A percentile compares a stretch with the other conserved stretches of the same genome.
Conservation (phyloP, 139 green algal species). For the Chlorella sp. region DNA sequence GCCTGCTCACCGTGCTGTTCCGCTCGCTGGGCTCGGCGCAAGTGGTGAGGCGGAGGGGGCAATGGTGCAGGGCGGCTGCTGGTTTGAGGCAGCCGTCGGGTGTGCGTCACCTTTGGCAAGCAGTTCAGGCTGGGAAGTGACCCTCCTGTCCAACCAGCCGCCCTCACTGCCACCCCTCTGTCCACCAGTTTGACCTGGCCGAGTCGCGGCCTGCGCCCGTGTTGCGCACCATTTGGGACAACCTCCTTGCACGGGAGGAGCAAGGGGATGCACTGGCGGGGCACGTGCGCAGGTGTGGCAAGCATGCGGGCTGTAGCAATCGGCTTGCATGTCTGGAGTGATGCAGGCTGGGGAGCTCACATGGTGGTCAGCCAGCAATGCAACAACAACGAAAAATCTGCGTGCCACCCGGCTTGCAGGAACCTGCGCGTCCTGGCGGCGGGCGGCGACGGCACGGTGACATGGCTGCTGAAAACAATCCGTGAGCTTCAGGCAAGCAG, state of each 20-base stretch:
- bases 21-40: conserved; percentile 71
- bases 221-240: conserved; percentile 72
- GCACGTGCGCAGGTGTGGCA: conserved; percentile 43
- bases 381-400: too few species aligned
- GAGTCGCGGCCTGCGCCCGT: conserved; percentile 72
- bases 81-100: neutral
- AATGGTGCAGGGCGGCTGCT: neutral
- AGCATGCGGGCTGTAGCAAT: too few species aligned
- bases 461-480: conserved; percentile 79
- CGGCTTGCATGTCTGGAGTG: too few species aligned
- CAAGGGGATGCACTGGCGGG: conserved; percentile 52
- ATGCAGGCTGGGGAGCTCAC: too few species aligned
- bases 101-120: neutral
- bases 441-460: conserved; percentile 81
- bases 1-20: conserved; percentile 68
- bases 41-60: conserved; percentile 22
- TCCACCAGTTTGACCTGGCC: conserved; percentile 83
- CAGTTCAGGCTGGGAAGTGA: neutral
- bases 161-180: neutral
- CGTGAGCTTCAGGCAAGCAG: conserved; percentile 59
- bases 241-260: conserved; percentile 55
- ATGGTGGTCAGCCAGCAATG: neutral
- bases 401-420: neutral
- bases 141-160: too few species aligned
- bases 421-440: conserved; percentile 79